phyloP scores from a whole-genome alignment of 257 asterid species.

The Ajuga chamaepitys region DNA sequence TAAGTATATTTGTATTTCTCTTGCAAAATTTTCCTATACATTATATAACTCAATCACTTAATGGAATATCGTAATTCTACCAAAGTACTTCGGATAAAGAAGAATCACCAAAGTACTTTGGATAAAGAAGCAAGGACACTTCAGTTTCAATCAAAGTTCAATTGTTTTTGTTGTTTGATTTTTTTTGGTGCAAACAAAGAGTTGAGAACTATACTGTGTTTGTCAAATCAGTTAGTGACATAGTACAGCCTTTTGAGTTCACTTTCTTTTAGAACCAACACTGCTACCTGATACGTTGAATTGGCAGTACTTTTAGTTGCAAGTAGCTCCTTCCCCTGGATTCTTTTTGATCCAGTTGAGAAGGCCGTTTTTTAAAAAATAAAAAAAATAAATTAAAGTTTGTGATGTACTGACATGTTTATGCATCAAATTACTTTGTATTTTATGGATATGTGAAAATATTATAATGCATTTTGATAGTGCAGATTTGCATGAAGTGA shows the following conservation, averaged over 20 bases:
- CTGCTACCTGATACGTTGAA: not conserved
- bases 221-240: not conserved
- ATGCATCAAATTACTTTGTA: not conserved
- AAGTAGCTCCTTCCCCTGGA: not conserved
- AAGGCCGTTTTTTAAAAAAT: not conserved
- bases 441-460: not conserved
- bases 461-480: not conserved
- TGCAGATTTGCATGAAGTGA: not conserved
- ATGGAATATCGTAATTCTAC: not conserved
- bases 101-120: not conserved
- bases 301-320: not conserved
- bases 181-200: not conserved
- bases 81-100: not conserved
- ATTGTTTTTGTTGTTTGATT: too few relatives aligned
- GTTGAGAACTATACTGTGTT: not conserved
- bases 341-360: not conserved
- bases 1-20: slow-evolving; percentile 23
- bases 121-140: not conserved
- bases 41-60: not conserved
- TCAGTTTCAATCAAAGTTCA: not conserved
- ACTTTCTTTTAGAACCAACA: not conserved
- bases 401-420: slow-evolving; percentile 1
- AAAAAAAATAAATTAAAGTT: too few relatives aligned
- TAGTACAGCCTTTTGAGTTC: not conserved
- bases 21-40: not conserved